These are phyloP conservation scores for Lodderomyces theae DNA, from an alignment of 1,139 yeast species.

Conservation along the genomic window DNA sequence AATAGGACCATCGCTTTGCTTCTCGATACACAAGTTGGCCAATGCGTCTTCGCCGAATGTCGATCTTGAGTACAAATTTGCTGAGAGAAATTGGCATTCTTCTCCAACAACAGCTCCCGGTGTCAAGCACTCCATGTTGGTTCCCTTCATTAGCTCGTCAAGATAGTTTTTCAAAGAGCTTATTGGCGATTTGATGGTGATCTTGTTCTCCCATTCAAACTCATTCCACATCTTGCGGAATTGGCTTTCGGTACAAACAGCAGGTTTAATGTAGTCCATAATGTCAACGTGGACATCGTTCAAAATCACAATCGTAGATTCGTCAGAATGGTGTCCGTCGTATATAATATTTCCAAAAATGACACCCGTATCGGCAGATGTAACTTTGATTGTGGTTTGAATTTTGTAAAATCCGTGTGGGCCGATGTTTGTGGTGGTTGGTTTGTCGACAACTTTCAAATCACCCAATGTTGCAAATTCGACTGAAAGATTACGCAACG, in stretches of 20 bases:
- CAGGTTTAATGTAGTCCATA: constrained; percentile 97
- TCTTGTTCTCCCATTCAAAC: constrained; percentile 99
- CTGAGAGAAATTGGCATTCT: constrained; percentile 90
- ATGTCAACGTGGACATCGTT: constrained; percentile 95
- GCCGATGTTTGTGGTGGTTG: constrained; percentile 89
- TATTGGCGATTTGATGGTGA: constrained; percentile 75
- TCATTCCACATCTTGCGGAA: constrained; percentile 99
- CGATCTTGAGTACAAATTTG: constrained; percentile 88
- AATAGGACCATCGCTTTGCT: constrained; percentile 69
- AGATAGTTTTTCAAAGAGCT: constrained; percentile 74
- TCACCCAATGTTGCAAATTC: constrained; percentile 98
- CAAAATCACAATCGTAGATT: constrained; percentile 83
- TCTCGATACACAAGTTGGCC: constrained; percentile 93
- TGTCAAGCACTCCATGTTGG: constrained; percentile 93
- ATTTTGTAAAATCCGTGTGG: constrained; percentile 94
- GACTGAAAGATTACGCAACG: constrained; percentile 86
- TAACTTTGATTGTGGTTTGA: constrained; percentile 87
- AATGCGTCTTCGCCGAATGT: constrained; percentile 97
- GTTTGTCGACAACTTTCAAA: constrained; percentile 89
- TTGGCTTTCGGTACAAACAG: constrained; percentile 78
- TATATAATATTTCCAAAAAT: constrained; percentile 96
- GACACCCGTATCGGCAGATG: constrained; percentile 96
- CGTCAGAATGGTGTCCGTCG: constrained; percentile 94
- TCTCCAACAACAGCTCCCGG: constrained; percentile 85
- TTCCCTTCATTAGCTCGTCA: constrained; percentile 72